A percentile compares a stretch with the other conserved stretches of the same genome.
Evolutionary conservation across 768 basidiomycete species (phyloP).

Genomic region (Ramaria sp.): DNA sequence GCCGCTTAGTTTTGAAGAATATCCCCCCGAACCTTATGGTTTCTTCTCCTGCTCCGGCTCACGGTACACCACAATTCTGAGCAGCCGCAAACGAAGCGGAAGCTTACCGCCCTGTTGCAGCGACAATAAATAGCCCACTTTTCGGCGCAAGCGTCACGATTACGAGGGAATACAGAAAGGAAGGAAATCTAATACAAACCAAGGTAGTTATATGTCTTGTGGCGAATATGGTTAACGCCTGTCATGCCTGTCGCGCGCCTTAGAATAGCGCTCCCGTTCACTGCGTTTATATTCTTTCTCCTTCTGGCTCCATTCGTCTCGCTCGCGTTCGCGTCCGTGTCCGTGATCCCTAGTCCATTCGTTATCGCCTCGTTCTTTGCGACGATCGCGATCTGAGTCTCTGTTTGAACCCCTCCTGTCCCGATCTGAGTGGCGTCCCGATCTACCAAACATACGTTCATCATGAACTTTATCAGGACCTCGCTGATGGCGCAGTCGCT

Average conservation of each 20-base stretch:
- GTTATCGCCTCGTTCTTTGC: constrained; percentile 14
- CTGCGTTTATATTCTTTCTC: constrained; percentile 17
- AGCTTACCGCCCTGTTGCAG: too few species aligned
- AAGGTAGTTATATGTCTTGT: too few species aligned
- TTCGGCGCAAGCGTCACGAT: too few species aligned
- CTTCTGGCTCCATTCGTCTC: constrained; percentile 16
- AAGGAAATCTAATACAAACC: too few species aligned
- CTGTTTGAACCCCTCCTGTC: constrained; percentile 20
- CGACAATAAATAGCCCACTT: too few species aligned
- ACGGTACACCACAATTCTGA: too few species aligned
- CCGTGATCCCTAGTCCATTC: constrained; percentile 12
- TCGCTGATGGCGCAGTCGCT: constrained; percentile 17
- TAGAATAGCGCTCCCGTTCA: constrained; percentile 8
- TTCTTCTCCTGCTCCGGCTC: too few species aligned
- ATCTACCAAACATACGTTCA: constrained; percentile 19
- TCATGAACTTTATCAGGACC: constrained; percentile 20
- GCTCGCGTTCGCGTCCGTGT: constrained; percentile 19
- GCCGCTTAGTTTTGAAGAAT: too few species aligned
- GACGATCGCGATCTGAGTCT: constrained; percentile 12
- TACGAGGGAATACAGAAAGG: too few species aligned
- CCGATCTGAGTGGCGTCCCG: constrained; percentile 13
- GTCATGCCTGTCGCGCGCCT: background rate
- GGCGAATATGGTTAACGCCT: background rate
- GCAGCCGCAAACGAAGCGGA: too few species aligned
- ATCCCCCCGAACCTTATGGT: too few species aligned